These are phyloP conservation scores for Leptomonas pyrrhocoris DNA, from an alignment of 208 protist genomes.

Conservation along the genomic window DNA sequence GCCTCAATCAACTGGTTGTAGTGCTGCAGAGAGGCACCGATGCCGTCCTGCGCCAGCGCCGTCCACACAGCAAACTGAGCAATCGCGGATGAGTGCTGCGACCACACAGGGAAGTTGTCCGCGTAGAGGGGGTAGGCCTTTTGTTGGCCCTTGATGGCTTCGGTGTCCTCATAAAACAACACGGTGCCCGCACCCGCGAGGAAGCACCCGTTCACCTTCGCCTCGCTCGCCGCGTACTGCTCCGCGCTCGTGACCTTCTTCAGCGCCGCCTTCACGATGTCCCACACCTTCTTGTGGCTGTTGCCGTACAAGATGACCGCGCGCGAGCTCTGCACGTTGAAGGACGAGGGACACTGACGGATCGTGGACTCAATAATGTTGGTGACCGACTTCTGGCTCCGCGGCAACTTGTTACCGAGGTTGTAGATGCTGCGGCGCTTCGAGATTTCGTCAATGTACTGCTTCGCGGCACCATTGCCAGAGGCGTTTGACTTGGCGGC, in stretches of 20 bases:
- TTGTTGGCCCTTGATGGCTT: constrained; percentile 41
- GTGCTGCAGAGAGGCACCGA: constrained; percentile 61
- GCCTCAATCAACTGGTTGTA: constrained; percentile 54
- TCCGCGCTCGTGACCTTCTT: constrained; percentile 37
- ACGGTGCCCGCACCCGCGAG: constrained; percentile 55
- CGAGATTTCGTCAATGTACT: constrained; percentile 24
- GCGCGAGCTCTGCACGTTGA: constrained; percentile 66
- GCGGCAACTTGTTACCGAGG: constrained; percentile 41
- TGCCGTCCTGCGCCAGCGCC: constrained; percentile 42
- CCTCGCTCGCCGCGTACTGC: constrained; percentile 32
- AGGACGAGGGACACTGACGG: constrained; percentile 48
- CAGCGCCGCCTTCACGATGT: constrained; percentile 44
- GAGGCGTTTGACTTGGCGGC: background rate
- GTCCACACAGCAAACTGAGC: constrained; percentile 65
- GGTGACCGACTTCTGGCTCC: constrained; percentile 29
- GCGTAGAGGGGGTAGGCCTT: constrained; percentile 49
- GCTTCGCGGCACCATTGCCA: background rate
- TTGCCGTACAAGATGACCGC: constrained; percentile 57
- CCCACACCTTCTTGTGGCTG: constrained; percentile 61
- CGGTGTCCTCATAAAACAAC: constrained; percentile 62
- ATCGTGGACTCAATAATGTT: constrained; percentile 40
- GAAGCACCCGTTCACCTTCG: constrained; percentile 54
- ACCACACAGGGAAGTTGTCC: constrained; percentile 45
- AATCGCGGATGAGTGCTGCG: constrained; percentile 53
- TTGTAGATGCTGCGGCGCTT: constrained; percentile 52